A percentile compares a stretch with the other conserved stretches of the same genome.
These are phyloP conservation scores for Orbilia blumenaviensis DNA, from an alignment of 2,329 filamentous ascomycete genomes.

Conservation along the genomic window DNA sequence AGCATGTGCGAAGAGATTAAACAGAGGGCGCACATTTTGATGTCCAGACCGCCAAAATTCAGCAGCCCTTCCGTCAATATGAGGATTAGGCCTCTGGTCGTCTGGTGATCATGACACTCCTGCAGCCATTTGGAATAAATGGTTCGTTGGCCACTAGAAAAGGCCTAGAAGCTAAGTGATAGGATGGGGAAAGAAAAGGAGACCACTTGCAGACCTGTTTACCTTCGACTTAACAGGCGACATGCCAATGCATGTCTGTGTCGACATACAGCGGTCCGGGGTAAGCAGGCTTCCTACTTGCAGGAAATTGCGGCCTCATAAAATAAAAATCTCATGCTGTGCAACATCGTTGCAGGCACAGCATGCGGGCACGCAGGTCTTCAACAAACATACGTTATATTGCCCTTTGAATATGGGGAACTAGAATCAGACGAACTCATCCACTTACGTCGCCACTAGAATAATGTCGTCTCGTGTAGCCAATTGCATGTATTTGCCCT, in stretches of 20 bases:
- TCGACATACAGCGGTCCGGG: constrained; percentile 1
- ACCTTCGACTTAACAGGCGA: constrained; percentile 17
- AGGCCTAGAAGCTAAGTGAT: constrained; percentile 12
- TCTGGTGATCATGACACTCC: constrained; percentile 21
- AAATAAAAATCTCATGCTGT: constrained; percentile 36
- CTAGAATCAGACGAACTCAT: constrained; percentile 5
- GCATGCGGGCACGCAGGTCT: not conserved
- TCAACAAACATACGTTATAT: not conserved
- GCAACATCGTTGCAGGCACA: constrained; percentile 23
- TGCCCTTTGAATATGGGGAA: not conserved
- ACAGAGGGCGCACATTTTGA: constrained; percentile 13
- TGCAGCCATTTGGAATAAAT: not conserved
- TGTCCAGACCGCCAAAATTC: constrained; percentile 21
- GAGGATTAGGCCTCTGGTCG: constrained; percentile 19
- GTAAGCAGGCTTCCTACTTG: constrained; percentile 22
- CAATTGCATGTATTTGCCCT: constrained; percentile 25
- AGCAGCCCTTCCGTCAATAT: constrained; percentile 34
- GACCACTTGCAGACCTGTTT: not conserved
- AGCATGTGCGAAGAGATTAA: constrained; percentile 27
- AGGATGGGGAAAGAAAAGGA: constrained; percentile 8
- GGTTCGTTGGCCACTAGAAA: not conserved
- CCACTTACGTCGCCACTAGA: constrained; percentile 47
- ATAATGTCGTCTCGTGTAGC: constrained; percentile 27
- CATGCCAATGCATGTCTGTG: constrained; percentile 39
- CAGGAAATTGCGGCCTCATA: constrained; percentile 46